Conservation (phyloP, 208 protist genomes). For the Leishmania martiniquensis region DNA sequence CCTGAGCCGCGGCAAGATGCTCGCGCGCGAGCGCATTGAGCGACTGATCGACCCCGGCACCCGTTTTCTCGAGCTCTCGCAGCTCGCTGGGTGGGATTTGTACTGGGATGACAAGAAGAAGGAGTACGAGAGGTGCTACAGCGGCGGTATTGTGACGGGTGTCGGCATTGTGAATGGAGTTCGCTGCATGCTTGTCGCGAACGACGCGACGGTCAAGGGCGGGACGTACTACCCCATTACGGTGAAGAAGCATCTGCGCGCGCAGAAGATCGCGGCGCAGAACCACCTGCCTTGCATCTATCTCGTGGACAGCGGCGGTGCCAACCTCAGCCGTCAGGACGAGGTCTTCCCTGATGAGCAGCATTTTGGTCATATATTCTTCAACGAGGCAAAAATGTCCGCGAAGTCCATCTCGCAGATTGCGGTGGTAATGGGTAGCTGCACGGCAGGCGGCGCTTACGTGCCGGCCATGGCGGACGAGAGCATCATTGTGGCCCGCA, state of each 20-base stretch:
- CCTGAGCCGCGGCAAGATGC: slow-evolving; percentile 83
- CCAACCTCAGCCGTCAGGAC: slow-evolving; percentile 93
- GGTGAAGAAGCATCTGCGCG: slow-evolving; percentile 97
- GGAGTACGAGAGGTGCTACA: slow-evolving; percentile 76
- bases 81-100: slow-evolving; percentile 94
- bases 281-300: slow-evolving; percentile 97
- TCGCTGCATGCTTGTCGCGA: slow-evolving; percentile 97
- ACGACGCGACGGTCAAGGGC: slow-evolving; percentile 98
- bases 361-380: slow-evolving; percentile 98
- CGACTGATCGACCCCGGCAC: slow-evolving; percentile 89
- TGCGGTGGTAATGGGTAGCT: slow-evolving; percentile 98
- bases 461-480: slow-evolving; percentile 97
- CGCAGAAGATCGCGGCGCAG: slow-evolving; percentile 95
- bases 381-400: slow-evolving; percentile 97
- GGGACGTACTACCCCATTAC: slow-evolving; percentile 98
- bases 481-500: slow-evolving; percentile 93
- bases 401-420: slow-evolving; percentile 94
- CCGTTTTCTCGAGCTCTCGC: slow-evolving; percentile 96
- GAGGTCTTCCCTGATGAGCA: slow-evolving; percentile 96
- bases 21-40: slow-evolving; percentile 92
- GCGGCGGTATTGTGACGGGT: slow-evolving; percentile 95
- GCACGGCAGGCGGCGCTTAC: slow-evolving; percentile 97
- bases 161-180: slow-evolving; percentile 83
- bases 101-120: slow-evolving; percentile 75
- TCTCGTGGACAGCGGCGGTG: slow-evolving; percentile 97